A percentile compares a stretch with the other conserved stretches of the same genome.
These are phyloP conservation scores for Phytophthora meadii DNA, from an alignment of 352 stramenopile genomes.

Conservation along the genomic window DNA sequence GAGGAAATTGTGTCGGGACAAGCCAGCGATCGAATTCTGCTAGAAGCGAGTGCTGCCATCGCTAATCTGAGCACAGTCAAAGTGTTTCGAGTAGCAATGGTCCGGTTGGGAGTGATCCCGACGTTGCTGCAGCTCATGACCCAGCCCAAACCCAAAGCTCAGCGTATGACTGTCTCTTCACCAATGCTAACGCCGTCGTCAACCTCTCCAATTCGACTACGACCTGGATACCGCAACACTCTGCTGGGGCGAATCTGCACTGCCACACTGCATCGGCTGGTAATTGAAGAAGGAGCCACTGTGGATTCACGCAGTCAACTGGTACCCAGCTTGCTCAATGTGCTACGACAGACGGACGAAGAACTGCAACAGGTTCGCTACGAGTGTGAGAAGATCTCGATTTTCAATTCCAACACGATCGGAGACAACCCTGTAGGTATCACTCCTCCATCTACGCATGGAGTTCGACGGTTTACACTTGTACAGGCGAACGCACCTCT, in stretches of 20 bases:
- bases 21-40: slow-evolving; percentile 50
- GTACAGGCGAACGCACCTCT: neutral
- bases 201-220: slow-evolving; percentile 1
- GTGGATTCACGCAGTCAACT: slow-evolving; percentile 49
- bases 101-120: slow-evolving; percentile 55
- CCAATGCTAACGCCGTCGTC: neutral
- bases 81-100: slow-evolving; percentile 63
- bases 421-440: slow-evolving; percentile 1
- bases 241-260: slow-evolving; percentile 60
- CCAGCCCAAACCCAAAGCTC: slow-evolving; percentile 11
- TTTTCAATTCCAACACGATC: slow-evolving; percentile 33
- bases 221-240: slow-evolving; percentile 10
- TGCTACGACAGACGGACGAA: slow-evolving; percentile 64
- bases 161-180: slow-evolving; percentile 12
- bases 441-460: slow-evolving; percentile 8
- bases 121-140: slow-evolving; percentile 58
- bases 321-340: slow-evolving; percentile 62
- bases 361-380: slow-evolving; percentile 76
- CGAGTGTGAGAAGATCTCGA: slow-evolving; percentile 34
- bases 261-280: slow-evolving; percentile 72
- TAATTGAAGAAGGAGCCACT: slow-evolving; percentile 57
- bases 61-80: slow-evolving; percentile 78
- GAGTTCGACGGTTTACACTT: slow-evolving; percentile 14
- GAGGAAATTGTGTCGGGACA: slow-evolving; percentile 51
- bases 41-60: slow-evolving; percentile 66